Conservation (phyloP, 2,329 filamentous ascomycete genomes). For the Truncatella angustata region DNA sequence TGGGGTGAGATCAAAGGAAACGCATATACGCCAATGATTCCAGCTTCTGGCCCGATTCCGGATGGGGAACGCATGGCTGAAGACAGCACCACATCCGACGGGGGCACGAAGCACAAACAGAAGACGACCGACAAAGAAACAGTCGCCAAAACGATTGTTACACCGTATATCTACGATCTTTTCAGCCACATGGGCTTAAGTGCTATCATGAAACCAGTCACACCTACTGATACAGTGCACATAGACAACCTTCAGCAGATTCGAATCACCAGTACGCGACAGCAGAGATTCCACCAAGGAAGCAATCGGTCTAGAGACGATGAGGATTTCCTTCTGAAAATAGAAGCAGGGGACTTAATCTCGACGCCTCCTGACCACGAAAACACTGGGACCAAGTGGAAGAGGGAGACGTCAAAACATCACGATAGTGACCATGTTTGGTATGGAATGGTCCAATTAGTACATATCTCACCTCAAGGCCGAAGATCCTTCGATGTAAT, state of each 20-base stretch:
- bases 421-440: slow-evolving; percentile 52
- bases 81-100: background rate
- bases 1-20: slow-evolving; percentile 50
- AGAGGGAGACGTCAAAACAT: slow-evolving; percentile 41
- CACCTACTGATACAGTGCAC: slow-evolving; percentile 10
- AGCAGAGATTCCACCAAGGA: background rate
- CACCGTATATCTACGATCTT: slow-evolving; percentile 62
- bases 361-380: slow-evolving; percentile 43
- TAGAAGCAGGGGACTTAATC: slow-evolving; percentile 48
- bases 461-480: slow-evolving; percentile 34
- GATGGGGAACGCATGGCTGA: slow-evolving; percentile 16
- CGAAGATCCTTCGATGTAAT: slow-evolving; percentile 57
- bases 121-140: background rate
- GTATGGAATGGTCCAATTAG: slow-evolving; percentile 67
- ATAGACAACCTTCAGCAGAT: background rate
- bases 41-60: background rate
- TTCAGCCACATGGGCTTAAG: slow-evolving; percentile 65
- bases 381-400: slow-evolving; percentile 56
- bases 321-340: slow-evolving; percentile 25
- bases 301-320: slow-evolving; percentile 10
- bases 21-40: slow-evolving; percentile 29
- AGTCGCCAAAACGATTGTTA: slow-evolving; percentile 59
- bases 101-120: background rate
- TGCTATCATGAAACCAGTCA: slow-evolving; percentile 41
- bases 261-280: background rate